Evolutionary conservation across 495 filamentous ascomycete genomes (phyloP).

Genomic region (Neurospora sublineolata): DNA sequence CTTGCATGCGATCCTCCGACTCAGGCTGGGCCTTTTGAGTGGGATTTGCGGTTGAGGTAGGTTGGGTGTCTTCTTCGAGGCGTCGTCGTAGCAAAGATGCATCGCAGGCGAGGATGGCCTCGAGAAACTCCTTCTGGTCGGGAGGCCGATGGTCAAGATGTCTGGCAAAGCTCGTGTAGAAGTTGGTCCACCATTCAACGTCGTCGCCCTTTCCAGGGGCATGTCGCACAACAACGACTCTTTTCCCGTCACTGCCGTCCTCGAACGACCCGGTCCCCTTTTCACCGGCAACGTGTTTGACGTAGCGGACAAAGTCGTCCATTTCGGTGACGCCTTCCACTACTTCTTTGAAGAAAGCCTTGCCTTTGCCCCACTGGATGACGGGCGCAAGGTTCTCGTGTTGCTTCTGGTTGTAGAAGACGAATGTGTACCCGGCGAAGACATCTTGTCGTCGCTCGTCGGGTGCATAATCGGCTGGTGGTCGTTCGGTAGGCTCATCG

Average conservation of each 20-base stretch:
- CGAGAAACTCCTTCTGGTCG: conserved; percentile 85
- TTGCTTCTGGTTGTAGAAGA: conserved; percentile 74
- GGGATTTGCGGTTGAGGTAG: conserved; percentile 1
- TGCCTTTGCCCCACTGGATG: conserved; percentile 72
- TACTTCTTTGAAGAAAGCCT: conserved; percentile 57
- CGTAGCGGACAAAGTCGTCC: conserved; percentile 65
- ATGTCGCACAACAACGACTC: conserved; percentile 71
- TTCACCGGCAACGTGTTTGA: conserved; percentile 60
- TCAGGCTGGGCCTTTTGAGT: conserved; percentile 2
- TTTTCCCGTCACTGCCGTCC: conserved; percentile 50
- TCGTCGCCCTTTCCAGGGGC: conserved; percentile 46
- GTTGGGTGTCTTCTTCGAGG: conserved; percentile 34
- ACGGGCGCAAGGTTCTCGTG: conserved; percentile 62
- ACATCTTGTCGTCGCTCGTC: conserved; percentile 52
- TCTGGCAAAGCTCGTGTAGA: conserved; percentile 54
- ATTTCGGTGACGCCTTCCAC: conserved; percentile 55
- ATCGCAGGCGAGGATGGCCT: conserved; percentile 74
- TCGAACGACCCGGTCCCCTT: conserved; percentile 54
- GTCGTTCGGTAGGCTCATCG: conserved; percentile 57
- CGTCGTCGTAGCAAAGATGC: conserved; percentile 54
- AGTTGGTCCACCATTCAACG: conserved; percentile 57
- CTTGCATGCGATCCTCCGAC: conserved; percentile 17
- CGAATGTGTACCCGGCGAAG: conserved; percentile 79
- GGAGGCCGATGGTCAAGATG: conserved; percentile 70
- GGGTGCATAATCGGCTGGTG: conserved; percentile 54